Evolutionary conservation across 805 yeast genomes (phyloP), one percentile per base, ranked within the genome.

Genomic region (Trichomonascus vanleenenianus): DNA sequence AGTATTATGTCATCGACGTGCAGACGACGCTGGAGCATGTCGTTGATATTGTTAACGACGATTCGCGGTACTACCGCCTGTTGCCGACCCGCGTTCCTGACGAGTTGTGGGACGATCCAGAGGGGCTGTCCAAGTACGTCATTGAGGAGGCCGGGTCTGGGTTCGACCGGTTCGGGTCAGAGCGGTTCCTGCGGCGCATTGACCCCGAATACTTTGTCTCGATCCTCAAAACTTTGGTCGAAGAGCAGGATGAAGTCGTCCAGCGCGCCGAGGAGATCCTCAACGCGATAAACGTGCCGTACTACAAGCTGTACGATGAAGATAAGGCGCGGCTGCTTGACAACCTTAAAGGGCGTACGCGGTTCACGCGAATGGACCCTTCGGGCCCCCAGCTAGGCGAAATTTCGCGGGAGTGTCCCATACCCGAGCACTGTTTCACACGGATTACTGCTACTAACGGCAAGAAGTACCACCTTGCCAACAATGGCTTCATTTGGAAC

Each of bases 401-500:
- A 14, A 71, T 86, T 40, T 74, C 77, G 11, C 62, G 65, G 3
- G 55, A 67, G 2, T 59, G 66, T 2, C 95, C 96, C 0, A 68
- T 91, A 33, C 76, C 85, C 2, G 97, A 91, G 63, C 80, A 89
- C 3, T 91, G 91, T 63, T 91, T 93, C 62, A 87, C 97, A 1
- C 70, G 88, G 48, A 78, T 89, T 54, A 60, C 54, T 2, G 74
- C 63, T 41, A 62, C 65, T 0, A 68, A 70, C 40, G 91, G 88
- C 2, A 70, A 73, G 33, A 81, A 80, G 67, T 53, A 59, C 6
- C 67, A 64, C 2, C 68, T 91, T 48, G 97, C 96, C 2, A 93
- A 93, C 60, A 91, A 93, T 58, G 98, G 98, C 40, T 91, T 97
- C 97, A 87, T 93, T 46, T 91, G 98, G 98, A 89, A 86, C 44